Percentiles rank a stretch among this genome's conserved stretches.
phyloP scores from a whole-genome alignment of 2,329 filamentous ascomycete genomes.

The Aspergillus uvarum region DNA sequence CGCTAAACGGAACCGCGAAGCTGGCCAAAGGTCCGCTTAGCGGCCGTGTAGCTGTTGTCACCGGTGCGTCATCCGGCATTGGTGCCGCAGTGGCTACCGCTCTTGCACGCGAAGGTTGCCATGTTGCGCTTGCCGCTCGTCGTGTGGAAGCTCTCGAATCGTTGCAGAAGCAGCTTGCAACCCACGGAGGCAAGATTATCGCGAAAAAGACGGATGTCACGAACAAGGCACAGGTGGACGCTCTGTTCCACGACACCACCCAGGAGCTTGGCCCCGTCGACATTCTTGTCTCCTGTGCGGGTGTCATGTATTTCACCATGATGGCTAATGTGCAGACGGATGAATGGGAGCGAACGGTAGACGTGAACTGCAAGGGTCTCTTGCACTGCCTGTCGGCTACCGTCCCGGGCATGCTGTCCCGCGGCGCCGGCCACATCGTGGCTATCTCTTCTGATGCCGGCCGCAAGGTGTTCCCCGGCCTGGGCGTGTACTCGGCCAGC shows the following conservation, averaged over 20 bases:
- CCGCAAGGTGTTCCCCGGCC: slow-evolving; percentile 75
- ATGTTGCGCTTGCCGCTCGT: slow-evolving; percentile 70
- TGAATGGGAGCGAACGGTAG: slow-evolving; percentile 79
- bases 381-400: slow-evolving; percentile 69
- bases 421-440: slow-evolving; percentile 70
- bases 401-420: slow-evolving; percentile 69
- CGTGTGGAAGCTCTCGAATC: slow-evolving; percentile 67
- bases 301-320: slow-evolving; percentile 88
- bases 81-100: slow-evolving; percentile 71
- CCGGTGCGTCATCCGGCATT: slow-evolving; percentile 76
- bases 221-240: slow-evolving; percentile 63
- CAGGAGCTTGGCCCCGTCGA: slow-evolving; percentile 70
- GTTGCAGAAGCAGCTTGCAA: slow-evolving; percentile 61
- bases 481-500: slow-evolving; percentile 78
- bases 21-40: slow-evolving; percentile 59
- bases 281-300: slow-evolving; percentile 76
- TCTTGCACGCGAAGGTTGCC: slow-evolving; percentile 68
- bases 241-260: slow-evolving; percentile 59
- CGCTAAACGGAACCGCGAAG: slow-evolving; percentile 46
- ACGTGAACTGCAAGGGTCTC: slow-evolving; percentile 83
- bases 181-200: slow-evolving; percentile 64
- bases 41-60: slow-evolving; percentile 72
- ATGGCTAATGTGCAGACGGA: slow-evolving; percentile 73
- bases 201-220: slow-evolving; percentile 73
- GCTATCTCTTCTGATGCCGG: slow-evolving; percentile 81